Conservation (phyloP, 257 asterid species). For the Galeopsis tetrahit region DNA sequence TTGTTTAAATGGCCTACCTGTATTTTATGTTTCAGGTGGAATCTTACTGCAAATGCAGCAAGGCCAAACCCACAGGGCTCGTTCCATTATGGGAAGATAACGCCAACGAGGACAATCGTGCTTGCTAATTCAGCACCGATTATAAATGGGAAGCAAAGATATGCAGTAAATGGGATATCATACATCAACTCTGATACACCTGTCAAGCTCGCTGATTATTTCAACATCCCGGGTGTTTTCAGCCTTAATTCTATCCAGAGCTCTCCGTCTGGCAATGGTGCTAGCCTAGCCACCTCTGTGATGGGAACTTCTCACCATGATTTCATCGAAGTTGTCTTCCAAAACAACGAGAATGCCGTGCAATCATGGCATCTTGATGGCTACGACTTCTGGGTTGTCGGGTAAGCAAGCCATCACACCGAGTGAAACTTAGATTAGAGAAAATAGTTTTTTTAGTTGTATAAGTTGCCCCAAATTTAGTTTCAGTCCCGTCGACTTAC, state of each 20-base stretch:
- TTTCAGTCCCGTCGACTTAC: too few species aligned
- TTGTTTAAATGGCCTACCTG: not conserved
- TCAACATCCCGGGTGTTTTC: conserved; percentile 88
- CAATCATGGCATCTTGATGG: conserved; percentile 98
- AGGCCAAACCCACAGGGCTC: conserved; percentile 99
- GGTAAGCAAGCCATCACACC: conserved; percentile 45
- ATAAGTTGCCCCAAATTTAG: too few species aligned
- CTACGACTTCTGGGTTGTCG: conserved; percentile 95
- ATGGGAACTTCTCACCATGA: conserved; percentile 78
- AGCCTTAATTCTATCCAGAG: conserved; percentile 61
- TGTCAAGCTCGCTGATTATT: conserved; percentile 88
- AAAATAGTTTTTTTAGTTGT: too few species aligned
- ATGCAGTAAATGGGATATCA: conserved; percentile 80
- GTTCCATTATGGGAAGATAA: conserved; percentile 77
- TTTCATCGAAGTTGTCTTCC: conserved; percentile 76
- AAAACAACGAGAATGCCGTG: conserved; percentile 64
- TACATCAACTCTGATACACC: conserved; percentile 80
- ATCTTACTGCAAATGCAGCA: conserved; percentile 93
- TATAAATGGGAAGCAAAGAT: conserved; percentile 78
- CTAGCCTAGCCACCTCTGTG: conserved; percentile 60
- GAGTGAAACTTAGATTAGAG: too few species aligned
- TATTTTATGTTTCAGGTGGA: conserved; percentile 67
- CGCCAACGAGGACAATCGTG: conserved; percentile 64
- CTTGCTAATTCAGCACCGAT: conserved; percentile 77
- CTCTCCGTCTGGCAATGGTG: conserved; percentile 57